phyloP scores from a whole-genome alignment of 2,329 filamentous ascomycete species.

The Arthrobotrys musiformis region DNA sequence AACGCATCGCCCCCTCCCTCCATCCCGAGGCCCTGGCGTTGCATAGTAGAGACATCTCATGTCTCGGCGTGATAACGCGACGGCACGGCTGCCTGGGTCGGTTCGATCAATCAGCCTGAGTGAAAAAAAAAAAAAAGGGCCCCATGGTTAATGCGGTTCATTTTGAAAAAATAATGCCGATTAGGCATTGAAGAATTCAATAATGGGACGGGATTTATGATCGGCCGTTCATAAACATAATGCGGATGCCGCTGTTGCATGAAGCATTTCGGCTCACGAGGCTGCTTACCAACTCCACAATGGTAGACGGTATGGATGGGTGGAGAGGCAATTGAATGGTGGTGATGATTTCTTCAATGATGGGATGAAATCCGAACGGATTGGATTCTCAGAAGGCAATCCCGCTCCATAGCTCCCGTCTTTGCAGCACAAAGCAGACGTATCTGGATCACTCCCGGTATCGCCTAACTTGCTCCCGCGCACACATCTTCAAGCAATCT shows the following conservation, averaged over 20 bases:
- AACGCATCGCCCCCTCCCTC: conserved; percentile 41
- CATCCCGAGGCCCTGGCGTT: conserved; percentile 43
- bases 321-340: conserved; percentile 1
- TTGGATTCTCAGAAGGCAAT: conserved; percentile 26
- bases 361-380: conserved; percentile 49
- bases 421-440: conserved; percentile 41
- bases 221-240: conserved; percentile 24
- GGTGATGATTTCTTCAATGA: conserved; percentile 30
- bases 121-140: conserved; percentile 4
- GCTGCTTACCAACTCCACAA: conserved; percentile 31
- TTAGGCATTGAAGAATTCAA: conserved; percentile 32
- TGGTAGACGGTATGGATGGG: conserved; percentile 1
- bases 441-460: conserved; percentile 46
- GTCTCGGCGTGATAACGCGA: conserved; percentile 53
- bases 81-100: conserved; percentile 45
- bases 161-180: conserved; percentile 9
- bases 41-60: conserved; percentile 16
- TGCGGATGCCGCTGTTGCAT: conserved; percentile 54
- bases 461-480: conserved; percentile 45
- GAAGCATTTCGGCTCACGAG: conserved; percentile 44
- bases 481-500: conserved; percentile 18
- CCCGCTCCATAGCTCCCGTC: conserved; percentile 50
- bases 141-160: conserved; percentile 41
- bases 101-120: conserved; percentile 39
- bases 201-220: conserved; percentile 40